Conservation (phyloP, 2,329 filamentous ascomycete genomes). For the Gnomoniopsis sp. region DNA sequence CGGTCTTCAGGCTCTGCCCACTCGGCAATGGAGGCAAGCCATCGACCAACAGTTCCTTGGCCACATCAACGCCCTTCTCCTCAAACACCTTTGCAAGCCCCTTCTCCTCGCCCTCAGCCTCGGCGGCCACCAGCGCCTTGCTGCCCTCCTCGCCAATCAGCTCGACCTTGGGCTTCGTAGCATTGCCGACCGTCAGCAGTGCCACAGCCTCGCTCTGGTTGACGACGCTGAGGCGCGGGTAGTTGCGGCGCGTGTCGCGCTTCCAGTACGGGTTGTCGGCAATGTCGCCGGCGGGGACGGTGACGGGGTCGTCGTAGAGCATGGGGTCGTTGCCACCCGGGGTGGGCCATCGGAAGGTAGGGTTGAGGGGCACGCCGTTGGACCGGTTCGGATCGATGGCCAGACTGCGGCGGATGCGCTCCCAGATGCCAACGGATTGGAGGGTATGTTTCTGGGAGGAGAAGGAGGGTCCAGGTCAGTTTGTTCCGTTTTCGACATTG, state of each 20-base stretch:
- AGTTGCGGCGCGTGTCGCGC: constrained; percentile 79
- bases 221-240: constrained; percentile 76
- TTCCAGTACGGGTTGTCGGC: constrained; percentile 97
- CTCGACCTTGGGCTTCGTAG: constrained; percentile 75
- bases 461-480: constrained; percentile 20
- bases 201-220: constrained; percentile 82
- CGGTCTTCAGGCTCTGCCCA: constrained; percentile 55
- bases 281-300: constrained; percentile 78
- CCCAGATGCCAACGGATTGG: constrained; percentile 86
- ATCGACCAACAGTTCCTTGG: constrained; percentile 63
- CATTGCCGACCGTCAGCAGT: constrained; percentile 80
- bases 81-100: constrained; percentile 73
- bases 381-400: constrained; percentile 85
- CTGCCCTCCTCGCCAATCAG: constrained; percentile 61
- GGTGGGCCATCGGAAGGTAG: constrained; percentile 83
- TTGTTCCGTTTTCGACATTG: constrained; percentile 1
- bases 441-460: constrained; percentile 84
- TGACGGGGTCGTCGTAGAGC: constrained; percentile 77
- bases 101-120: constrained; percentile 68
- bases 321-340: constrained; percentile 70
- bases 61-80: constrained; percentile 48
- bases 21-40: constrained; percentile 86
- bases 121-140: constrained; percentile 69
- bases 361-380: constrained; percentile 88
- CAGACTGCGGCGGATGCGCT: constrained; percentile 71